These are phyloP conservation scores for Kwoniella shandongensis DNA, from an alignment of 768 basidiomycete genomes.

Conservation along the genomic window DNA sequence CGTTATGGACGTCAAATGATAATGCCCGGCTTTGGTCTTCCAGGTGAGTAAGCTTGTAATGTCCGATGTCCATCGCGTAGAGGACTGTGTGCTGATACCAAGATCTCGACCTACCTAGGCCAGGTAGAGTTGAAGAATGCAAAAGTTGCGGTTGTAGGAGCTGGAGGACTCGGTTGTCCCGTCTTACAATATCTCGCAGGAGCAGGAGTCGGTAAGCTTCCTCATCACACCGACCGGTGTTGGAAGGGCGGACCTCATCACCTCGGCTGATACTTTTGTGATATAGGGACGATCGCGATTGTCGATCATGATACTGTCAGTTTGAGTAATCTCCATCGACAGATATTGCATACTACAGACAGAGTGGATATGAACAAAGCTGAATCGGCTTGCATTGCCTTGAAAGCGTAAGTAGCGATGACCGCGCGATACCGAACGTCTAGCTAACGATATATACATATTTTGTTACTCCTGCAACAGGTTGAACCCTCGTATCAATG, in stretches of 20 bases:
- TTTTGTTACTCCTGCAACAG: conserved; percentile 56
- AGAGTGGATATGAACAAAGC: conserved; percentile 77
- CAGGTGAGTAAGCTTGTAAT: conserved; percentile 59
- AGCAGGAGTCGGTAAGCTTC: conserved; percentile 73
- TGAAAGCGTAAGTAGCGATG: conserved; percentile 68
- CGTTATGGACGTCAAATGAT: conserved; percentile 98
- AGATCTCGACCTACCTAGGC: conserved; percentile 57
- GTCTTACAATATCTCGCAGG: conserved; percentile 91
- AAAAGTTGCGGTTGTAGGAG: conserved; percentile 83
- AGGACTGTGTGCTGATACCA: no score
- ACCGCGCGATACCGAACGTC: no score
- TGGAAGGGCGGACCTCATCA: background rate
- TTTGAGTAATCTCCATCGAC: conserved; percentile 84
- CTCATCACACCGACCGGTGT: background rate
- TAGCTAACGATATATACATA: no score
- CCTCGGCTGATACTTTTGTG: background rate
- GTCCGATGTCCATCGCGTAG: no score
- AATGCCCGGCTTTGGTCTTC: conserved; percentile 78
- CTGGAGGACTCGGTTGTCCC: conserved; percentile 94
- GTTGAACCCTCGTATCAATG: conserved; percentile 67
- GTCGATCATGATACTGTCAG: conserved; percentile 87
- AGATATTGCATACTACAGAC: conserved; percentile 77
- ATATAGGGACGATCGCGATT: conserved; percentile 74
- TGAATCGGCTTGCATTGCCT: conserved; percentile 70
- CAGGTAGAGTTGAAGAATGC: conserved; percentile 77